A percentile compares a stretch with the other conserved stretches of the same genome.
Evolutionary conservation across 1,284 basidiomycete species (phyloP).

Genomic region (Boletus mariae): DNA sequence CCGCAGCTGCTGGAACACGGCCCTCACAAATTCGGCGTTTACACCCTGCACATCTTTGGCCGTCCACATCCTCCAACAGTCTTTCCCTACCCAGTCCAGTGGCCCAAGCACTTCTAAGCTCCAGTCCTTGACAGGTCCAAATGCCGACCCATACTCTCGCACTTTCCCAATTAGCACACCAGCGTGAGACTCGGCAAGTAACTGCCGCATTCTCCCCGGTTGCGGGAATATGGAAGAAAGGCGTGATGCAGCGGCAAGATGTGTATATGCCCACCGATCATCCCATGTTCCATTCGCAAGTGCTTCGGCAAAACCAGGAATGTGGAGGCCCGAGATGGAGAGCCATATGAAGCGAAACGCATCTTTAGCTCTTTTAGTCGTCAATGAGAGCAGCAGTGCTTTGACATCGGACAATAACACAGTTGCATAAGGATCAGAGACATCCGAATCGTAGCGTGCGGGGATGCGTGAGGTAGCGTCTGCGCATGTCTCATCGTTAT

Average conservation of each 20-base stretch:
- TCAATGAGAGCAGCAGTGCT: constrained; percentile 62
- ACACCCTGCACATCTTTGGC: constrained; percentile 45
- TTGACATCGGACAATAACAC: constrained; percentile 81
- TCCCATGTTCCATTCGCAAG: constrained; percentile 47
- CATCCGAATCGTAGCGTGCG: constrained; percentile 54
- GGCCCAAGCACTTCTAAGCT: constrained; percentile 48
- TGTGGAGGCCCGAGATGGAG: constrained; percentile 70
- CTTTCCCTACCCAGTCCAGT: constrained; percentile 46
- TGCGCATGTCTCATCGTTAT: constrained; percentile 50
- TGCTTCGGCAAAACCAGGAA: constrained; percentile 58
- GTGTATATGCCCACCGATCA: constrained; percentile 59
- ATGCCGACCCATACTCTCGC: constrained; percentile 53
- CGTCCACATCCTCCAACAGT: constrained; percentile 47
- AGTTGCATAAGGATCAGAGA: constrained; percentile 74
- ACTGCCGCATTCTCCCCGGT: constrained; percentile 27
- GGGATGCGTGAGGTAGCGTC: constrained; percentile 50
- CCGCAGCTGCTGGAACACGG: constrained; percentile 58
- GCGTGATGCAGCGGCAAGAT: constrained; percentile 42
- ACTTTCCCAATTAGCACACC: constrained; percentile 67
- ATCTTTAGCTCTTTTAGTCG: constrained; percentile 48
- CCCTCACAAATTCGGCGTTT: constrained; percentile 46
- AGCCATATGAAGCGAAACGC: constrained; percentile 76
- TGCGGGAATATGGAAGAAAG: constrained; percentile 54
- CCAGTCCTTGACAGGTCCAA: constrained; percentile 70
- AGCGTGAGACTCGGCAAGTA: constrained; percentile 54